Conservation (phyloP, 768 basidiomycete genomes). For the Mycena venus region DNA sequence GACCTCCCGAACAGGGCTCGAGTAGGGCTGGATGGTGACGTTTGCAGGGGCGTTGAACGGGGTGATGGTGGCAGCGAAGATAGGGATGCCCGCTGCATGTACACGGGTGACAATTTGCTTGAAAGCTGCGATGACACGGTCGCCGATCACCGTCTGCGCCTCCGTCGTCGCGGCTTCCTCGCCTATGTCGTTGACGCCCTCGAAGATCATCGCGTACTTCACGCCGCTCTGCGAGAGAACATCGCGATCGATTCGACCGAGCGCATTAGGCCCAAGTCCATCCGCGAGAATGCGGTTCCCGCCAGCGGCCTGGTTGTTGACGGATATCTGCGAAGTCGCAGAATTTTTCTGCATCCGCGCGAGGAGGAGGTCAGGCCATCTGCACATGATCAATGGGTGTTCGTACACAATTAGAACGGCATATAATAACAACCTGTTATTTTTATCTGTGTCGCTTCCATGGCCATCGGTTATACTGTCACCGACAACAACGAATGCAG, state of each 20-base stretch:
- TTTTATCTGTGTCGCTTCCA: conserved; percentile 57
- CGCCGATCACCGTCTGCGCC: conserved; percentile 53
- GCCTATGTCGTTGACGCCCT: conserved; percentile 69
- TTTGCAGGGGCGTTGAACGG: conserved; percentile 54
- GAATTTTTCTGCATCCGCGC: conserved; percentile 53
- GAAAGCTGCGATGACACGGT: conserved; percentile 58
- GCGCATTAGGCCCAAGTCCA: conserved; percentile 61
- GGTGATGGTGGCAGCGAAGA: conserved; percentile 66
- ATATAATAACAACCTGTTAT: conserved; percentile 54
- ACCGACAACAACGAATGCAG: conserved; percentile 59
- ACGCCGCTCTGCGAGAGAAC: conserved; percentile 63
- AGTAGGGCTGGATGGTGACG: conserved; percentile 53
- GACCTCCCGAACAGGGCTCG: conserved; percentile 53
- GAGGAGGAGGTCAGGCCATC: conserved; percentile 65
- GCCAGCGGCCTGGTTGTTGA: conserved; percentile 65
- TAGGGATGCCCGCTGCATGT: conserved; percentile 56
- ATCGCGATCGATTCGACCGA: conserved; percentile 65
- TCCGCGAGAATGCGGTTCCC: conserved; percentile 66
- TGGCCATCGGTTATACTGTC: conserved; percentile 69
- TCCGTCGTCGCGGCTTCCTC: conserved; percentile 48
- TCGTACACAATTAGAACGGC: not conserved
- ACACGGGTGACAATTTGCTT: conserved; percentile 59
- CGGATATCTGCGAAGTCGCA: conserved; percentile 50
- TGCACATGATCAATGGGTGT: conserved; percentile 20
- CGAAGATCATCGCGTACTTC: conserved; percentile 63